Conservation (phyloP, 192 early-diverging fungal species). For the Mortierella alpina region DNA sequence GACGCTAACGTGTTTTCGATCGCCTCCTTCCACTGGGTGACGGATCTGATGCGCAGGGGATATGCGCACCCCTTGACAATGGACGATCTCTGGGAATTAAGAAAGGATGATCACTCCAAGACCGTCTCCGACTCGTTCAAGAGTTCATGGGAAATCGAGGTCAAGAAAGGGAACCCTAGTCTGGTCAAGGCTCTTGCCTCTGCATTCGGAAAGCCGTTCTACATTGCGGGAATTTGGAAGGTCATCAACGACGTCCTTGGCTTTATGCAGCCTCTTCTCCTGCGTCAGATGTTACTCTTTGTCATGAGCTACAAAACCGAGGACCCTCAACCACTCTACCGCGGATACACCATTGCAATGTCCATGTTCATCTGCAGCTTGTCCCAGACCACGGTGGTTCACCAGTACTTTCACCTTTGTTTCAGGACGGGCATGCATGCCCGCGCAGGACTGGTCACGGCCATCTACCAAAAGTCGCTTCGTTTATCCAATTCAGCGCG, state of each 20-base stretch:
- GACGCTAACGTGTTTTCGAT: slow-evolving; percentile 85
- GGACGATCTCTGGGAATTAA: slow-evolving; percentile 79
- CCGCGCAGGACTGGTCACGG: slow-evolving; percentile 79
- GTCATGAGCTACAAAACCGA: slow-evolving; percentile 69
- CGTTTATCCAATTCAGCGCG: slow-evolving; percentile 81
- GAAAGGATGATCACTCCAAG: slow-evolving; percentile 65
- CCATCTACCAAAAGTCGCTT: slow-evolving; percentile 90
- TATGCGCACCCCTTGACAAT: slow-evolving; percentile 76
- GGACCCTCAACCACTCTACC: slow-evolving; percentile 69
- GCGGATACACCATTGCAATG: slow-evolving; percentile 84
- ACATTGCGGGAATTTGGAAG: slow-evolving; percentile 84
- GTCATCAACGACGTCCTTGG: slow-evolving; percentile 75
- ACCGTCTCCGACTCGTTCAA: slow-evolving; percentile 73
- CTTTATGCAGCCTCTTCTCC: slow-evolving; percentile 84
- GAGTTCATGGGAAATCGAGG: slow-evolving; percentile 76
- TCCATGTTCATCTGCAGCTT: slow-evolving; percentile 82
- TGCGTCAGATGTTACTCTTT: slow-evolving; percentile 76
- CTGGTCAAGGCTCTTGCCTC: slow-evolving; percentile 67
- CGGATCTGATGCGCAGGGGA: slow-evolving; percentile 83
- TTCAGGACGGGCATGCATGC: slow-evolving; percentile 80
- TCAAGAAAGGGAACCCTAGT: slow-evolving; percentile 73
- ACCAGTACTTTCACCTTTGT: slow-evolving; percentile 91
- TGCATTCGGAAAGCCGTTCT: slow-evolving; percentile 75
- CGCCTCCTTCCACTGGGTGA: slow-evolving; percentile 92
- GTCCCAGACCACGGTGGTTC: slow-evolving; percentile 81